Percentiles rank a stretch among this genome's conserved stretches.
phyloP scores from a whole-genome alignment of 371 early-diverging fungal genomes.

The Parasitella parasitica region DNA sequence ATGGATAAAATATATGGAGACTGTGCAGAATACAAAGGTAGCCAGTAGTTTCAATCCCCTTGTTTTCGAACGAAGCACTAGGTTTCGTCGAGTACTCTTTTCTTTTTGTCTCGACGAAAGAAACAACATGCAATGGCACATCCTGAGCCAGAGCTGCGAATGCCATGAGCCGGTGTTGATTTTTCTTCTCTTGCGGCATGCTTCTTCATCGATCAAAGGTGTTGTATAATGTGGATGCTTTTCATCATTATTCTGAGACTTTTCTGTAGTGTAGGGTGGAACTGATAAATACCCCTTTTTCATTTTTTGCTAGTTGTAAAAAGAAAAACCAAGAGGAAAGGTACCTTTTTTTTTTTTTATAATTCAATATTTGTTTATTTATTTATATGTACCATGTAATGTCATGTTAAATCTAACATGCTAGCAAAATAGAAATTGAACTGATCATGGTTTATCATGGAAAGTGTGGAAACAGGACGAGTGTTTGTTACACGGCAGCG shows the following conservation, averaged over 20 bases:
- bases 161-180: not conserved
- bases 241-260: not conserved
- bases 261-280: not conserved
- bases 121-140: constrained; percentile 1
- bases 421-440: not conserved
- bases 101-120: not conserved
- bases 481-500: not conserved
- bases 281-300: not conserved
- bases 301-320: not conserved
- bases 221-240: not conserved
- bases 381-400: not conserved
- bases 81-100: not conserved
- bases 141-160: not conserved
- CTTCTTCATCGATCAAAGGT: not conserved
- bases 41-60: not conserved
- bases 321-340: not conserved
- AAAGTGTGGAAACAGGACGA: not conserved
- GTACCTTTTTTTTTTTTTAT: not conserved
- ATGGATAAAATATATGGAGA: constrained; percentile 10
- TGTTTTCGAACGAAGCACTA: not conserved
- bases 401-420: not conserved
- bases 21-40: not conserved
- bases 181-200: not conserved
- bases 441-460: not conserved
- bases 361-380: too few species aligned